A percentile compares a stretch with the other conserved stretches of the same genome.
Conservation (phyloP, 2,329 filamentous ascomycete species). For the Microsporum canis region DNA sequence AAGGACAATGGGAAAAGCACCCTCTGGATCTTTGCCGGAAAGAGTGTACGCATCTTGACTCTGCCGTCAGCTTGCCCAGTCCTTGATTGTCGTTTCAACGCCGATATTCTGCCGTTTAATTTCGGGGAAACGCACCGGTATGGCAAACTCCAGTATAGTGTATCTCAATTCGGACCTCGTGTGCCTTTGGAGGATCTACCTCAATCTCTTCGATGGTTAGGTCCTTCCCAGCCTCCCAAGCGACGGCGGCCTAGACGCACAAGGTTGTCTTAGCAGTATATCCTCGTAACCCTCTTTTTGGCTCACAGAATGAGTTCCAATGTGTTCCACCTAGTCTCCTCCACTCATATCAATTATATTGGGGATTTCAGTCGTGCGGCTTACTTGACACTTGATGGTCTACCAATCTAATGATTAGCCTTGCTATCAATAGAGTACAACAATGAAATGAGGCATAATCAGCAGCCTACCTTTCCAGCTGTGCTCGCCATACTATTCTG, state of each 20-base stretch:
- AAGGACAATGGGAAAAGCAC: constrained; percentile 77
- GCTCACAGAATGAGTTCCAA: background rate
- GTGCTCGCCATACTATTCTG: constrained; percentile 42
- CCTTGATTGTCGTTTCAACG: background rate
- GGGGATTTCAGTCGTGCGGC: constrained; percentile 3
- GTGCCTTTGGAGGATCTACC: constrained; percentile 73
- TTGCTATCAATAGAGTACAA: constrained; percentile 10
- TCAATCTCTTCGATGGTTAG: constrained; percentile 85
- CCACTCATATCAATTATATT: background rate
- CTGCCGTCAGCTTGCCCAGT: background rate
- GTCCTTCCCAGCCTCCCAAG: constrained; percentile 90
- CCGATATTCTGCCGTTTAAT: background rate
- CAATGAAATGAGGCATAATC: background rate
- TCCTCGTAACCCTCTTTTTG: background rate
- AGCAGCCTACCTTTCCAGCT: constrained; percentile 41
- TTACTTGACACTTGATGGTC: constrained; percentile 83
- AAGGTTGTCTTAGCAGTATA: background rate
- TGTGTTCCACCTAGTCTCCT: background rate
- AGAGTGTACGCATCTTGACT: constrained; percentile 78
- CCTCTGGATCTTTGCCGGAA: constrained; percentile 94
- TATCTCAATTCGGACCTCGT: constrained; percentile 95
- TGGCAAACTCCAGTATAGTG: constrained; percentile 98
- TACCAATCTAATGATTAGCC: constrained; percentile 29
- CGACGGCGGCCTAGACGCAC: constrained; percentile 62
- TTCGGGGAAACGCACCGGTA: constrained; percentile 52